Evolutionary conservation across 148 eudicot genomes (phyloP).

Genomic region (Arbutus unedo): DNA sequence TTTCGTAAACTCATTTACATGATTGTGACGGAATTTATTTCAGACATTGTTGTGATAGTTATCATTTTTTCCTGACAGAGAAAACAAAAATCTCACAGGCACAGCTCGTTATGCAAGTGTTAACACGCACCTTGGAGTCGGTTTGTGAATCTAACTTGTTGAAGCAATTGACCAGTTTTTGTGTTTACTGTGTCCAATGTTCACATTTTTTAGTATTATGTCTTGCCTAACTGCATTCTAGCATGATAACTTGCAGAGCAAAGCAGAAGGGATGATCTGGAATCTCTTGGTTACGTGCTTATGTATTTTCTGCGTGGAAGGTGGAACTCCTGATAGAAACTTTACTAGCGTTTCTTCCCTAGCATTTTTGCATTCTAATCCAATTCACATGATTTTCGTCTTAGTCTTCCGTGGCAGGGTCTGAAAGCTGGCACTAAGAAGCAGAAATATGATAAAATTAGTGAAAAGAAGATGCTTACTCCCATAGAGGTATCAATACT

Average conservation of each 20-base stretch:
- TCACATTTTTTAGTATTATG: not conserved
- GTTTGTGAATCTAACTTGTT: conserved; percentile 39
- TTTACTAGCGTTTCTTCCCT: not conserved
- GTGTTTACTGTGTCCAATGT: not conserved
- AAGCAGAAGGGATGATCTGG: conserved; percentile 98
- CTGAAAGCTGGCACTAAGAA: conserved; percentile 95
- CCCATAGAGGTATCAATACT: conserved; percentile 68
- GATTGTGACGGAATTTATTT: not conserved
- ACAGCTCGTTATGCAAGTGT: conserved; percentile 99
- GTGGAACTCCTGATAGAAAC: conserved; percentile 29
- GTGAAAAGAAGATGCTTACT: conserved; percentile 98
- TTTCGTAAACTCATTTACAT: not conserved
- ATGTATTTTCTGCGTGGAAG: conserved; percentile 99
- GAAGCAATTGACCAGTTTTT: not conserved
- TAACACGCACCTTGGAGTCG: conserved; percentile 97
- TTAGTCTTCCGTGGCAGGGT: conserved; percentile 99
- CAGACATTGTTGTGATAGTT: not conserved
- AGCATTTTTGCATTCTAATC: conserved; percentile 16
- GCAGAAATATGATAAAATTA: conserved; percentile 96
- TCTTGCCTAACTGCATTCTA: not conserved
- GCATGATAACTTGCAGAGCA: conserved; percentile 54
- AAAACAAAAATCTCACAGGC: conserved; percentile 95
- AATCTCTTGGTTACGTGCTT: conserved; percentile 95
- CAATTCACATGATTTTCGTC: conserved; percentile 19
- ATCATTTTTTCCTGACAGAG: conserved; percentile 43